These are phyloP conservation scores for Ligustrum vulgare DNA, from an alignment of 257 asterid species.

Conservation along the genomic window DNA sequence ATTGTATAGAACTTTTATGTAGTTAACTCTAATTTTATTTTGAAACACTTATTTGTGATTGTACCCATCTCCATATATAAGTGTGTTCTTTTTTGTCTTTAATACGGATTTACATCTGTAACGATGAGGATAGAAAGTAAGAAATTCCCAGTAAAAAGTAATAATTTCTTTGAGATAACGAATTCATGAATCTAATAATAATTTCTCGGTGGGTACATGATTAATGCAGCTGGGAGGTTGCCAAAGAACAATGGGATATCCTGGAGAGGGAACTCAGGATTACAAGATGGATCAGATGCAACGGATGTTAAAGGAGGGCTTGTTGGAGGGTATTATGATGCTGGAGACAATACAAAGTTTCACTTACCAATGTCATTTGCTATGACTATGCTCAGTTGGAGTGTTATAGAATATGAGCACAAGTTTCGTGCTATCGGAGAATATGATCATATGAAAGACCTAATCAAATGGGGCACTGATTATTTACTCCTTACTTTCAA, in stretches of 20 bases:
- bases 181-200: neutral
- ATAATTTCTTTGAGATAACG: neutral
- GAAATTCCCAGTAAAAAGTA: too few relatives aligned
- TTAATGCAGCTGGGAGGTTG: conserved; percentile 80
- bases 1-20: too few relatives aligned
- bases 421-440: conserved; percentile 71
- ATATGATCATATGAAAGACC: conserved; percentile 63
- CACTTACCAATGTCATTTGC: conserved; percentile 92
- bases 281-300: conserved; percentile 63
- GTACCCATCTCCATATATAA: too few relatives aligned
- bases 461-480: conserved; percentile 93
- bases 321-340: conserved; percentile 89
- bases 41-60: too few relatives aligned
- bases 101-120: too few relatives aligned
- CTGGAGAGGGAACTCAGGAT: conserved; percentile 85
- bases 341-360: conserved; percentile 79
- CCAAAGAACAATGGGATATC: conserved; percentile 61
- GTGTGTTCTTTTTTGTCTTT: too few relatives aligned
- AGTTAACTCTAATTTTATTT: too few relatives aligned
- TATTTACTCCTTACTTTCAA: conserved; percentile 81
- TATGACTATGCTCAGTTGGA: conserved; percentile 94
- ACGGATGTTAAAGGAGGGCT: conserved; percentile 70
- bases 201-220: neutral
- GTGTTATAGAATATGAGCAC: conserved; percentile 80
- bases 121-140: too few relatives aligned